Percentiles rank a stretch among this genome's conserved stretches.
Evolutionary conservation across 495 filamentous ascomycete genomes (phyloP).

Genomic region (Terfezia boudieri): DNA sequence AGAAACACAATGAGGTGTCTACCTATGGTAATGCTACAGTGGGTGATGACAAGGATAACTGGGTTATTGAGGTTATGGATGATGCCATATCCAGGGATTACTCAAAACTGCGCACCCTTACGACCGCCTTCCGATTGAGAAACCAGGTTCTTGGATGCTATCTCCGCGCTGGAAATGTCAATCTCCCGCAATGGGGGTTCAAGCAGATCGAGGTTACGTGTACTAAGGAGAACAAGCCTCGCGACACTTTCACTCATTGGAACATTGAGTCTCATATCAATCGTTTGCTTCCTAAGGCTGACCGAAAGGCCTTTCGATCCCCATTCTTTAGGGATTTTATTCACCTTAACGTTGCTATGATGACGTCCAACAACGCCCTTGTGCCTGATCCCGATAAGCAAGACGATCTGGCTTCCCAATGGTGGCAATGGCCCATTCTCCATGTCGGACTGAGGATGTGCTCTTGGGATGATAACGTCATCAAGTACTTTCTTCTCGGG

Average conservation of each 20-base stretch:
- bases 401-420: constrained; percentile 86
- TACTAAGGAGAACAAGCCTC: constrained; percentile 75
- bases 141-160: constrained; percentile 77
- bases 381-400: constrained; percentile 98
- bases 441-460: constrained; percentile 95
- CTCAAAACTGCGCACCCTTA: constrained; percentile 74
- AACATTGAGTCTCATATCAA: constrained; percentile 92
- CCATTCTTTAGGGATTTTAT: constrained; percentile 94
- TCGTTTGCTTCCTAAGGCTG: constrained; percentile 75
- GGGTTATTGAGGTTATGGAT: constrained; percentile 75
- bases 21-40: constrained; percentile 92
- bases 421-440: constrained; percentile 97
- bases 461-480: constrained; percentile 82
- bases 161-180: constrained; percentile 83
- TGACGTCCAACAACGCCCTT: constrained; percentile 98
- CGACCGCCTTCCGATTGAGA: constrained; percentile 75
- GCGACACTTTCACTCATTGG: constrained; percentile 93
- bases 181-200: constrained; percentile 97
- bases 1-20: constrained; percentile 78
- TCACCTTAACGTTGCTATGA: constrained; percentile 97
- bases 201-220: constrained; percentile 98
- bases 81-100: constrained; percentile 72
- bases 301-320: constrained; percentile 84
- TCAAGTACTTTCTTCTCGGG: constrained; percentile 96
- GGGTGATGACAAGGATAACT: constrained; percentile 95